phyloP scores from a whole-genome alignment of 2,329 filamentous ascomycete genomes.

The Pseudomassariella vexata region DNA sequence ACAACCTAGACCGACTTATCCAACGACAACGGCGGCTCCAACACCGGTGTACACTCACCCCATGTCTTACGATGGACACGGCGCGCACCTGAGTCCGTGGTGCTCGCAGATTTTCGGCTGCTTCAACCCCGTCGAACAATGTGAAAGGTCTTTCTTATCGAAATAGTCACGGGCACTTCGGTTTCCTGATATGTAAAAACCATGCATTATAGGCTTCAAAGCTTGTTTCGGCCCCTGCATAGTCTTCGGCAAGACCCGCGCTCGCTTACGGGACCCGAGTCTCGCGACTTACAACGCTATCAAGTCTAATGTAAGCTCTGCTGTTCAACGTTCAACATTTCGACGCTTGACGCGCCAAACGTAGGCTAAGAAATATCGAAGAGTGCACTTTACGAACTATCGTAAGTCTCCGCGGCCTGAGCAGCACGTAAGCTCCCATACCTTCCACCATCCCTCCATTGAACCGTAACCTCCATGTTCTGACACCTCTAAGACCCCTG shows the following conservation, averaged over 20 bases:
- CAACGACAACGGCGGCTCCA: not conserved
- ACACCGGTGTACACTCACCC: not conserved
- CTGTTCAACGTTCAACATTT: no score
- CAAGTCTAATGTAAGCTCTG: not conserved
- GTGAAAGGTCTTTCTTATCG: not conserved
- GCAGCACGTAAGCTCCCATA: no score
- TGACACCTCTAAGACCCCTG: no score
- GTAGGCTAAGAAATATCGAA: no score
- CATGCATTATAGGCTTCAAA: not conserved
- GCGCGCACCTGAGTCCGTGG: not conserved
- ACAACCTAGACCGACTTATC: not conserved
- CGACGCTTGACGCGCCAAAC: no score
- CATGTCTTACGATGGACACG: not conserved
- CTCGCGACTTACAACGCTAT: conserved; percentile 1
- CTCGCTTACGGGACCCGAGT: not conserved
- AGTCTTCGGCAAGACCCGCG: conserved; percentile 2
- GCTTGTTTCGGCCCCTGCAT: conserved; percentile 1
- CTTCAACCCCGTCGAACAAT: not conserved
- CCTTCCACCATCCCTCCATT: no score
- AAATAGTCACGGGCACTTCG: no score
- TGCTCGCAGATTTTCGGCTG: not conserved
- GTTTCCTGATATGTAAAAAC: no score
- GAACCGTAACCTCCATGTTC: no score
- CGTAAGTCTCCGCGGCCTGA: no score
- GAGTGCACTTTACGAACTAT: no score